These are phyloP conservation scores for Candida fluviatilis DNA, from an alignment of 805 yeast species.

Conservation along the genomic window DNA sequence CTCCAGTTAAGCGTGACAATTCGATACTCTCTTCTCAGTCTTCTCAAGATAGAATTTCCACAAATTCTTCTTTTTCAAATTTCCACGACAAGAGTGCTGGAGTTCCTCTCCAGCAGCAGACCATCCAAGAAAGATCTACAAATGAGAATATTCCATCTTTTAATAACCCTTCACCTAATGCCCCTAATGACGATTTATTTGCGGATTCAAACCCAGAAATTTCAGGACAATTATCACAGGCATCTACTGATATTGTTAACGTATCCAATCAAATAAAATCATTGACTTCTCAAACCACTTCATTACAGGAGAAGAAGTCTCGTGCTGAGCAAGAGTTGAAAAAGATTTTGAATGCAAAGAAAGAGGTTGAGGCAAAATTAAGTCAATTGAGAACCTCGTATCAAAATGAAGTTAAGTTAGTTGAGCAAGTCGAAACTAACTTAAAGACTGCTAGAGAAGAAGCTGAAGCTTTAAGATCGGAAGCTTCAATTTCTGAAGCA, in stretches of 20 bases:
- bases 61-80: constrained; percentile 7
- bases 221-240: constrained; percentile 66
- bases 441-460: constrained; percentile 61
- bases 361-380: constrained; percentile 71
- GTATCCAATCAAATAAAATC: constrained; percentile 81
- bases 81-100: background rate
- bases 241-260: constrained; percentile 83
- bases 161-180: constrained; percentile 1
- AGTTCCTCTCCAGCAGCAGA: background rate
- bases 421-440: constrained; percentile 63
- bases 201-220: constrained; percentile 53
- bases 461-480: constrained; percentile 64
- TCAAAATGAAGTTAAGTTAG: constrained; percentile 74
- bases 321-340: constrained; percentile 75
- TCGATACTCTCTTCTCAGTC: too few species aligned
- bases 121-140: constrained; percentile 7
- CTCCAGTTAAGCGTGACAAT: constrained; percentile 15
- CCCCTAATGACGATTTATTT: constrained; percentile 43
- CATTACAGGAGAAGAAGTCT: constrained; percentile 62
- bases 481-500: constrained; percentile 74
- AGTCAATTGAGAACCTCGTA: constrained; percentile 62
- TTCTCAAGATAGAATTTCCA: constrained; percentile 10
- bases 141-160: constrained; percentile 3
- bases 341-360: constrained; percentile 61
- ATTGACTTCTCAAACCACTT: constrained; percentile 68